Percentiles rank a stretch among this genome's conserved stretches.
Evolutionary conservation across 352 stramenopile species (phyloP).

Genomic region (Globisporangium yorkense): DNA sequence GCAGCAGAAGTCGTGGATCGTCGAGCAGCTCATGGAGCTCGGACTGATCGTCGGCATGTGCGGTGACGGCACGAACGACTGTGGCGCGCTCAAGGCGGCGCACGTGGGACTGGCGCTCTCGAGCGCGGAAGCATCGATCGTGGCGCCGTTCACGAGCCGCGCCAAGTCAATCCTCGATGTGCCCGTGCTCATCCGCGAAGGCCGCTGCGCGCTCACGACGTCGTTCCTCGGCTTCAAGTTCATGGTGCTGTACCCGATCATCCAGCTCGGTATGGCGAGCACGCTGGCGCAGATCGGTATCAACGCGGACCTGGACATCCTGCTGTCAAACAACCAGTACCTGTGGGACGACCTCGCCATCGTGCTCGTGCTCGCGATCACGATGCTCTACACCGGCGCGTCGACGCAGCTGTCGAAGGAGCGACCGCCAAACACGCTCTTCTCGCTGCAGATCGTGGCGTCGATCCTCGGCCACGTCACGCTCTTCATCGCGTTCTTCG

Average conservation of each 20-base stretch:
- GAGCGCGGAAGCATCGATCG: slow-evolving; percentile 76
- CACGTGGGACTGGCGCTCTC: slow-evolving; percentile 86
- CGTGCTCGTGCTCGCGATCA: slow-evolving; percentile 39
- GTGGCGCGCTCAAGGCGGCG: slow-evolving; percentile 81
- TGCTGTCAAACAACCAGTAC: slow-evolving; percentile 57
- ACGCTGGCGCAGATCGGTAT: slow-evolving; percentile 24
- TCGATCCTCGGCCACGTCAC: slow-evolving; percentile 44
- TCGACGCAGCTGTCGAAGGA: slow-evolving; percentile 26
- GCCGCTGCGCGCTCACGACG: slow-evolving; percentile 67
- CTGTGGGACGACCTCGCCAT: slow-evolving; percentile 51
- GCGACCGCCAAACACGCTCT: slow-evolving; percentile 38
- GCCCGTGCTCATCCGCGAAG: slow-evolving; percentile 73
- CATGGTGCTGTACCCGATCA: slow-evolving; percentile 54
- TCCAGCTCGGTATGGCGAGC: slow-evolving; percentile 47
- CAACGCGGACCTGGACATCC: slow-evolving; percentile 22
- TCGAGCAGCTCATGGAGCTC: slow-evolving; percentile 44
- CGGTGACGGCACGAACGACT: slow-evolving; percentile 95
- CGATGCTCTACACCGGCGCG: slow-evolving; percentile 46
- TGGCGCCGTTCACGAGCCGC: slow-evolving; percentile 86
- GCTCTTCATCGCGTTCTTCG: slow-evolving; percentile 47
- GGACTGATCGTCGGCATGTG: slow-evolving; percentile 81
- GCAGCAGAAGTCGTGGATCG: slow-evolving; percentile 50
- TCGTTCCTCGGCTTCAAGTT: slow-evolving; percentile 52
- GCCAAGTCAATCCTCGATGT: slow-evolving; percentile 73
- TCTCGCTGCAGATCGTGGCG: slow-evolving; percentile 38